Evolutionary conservation across 768 basidiomycete genomes (phyloP), one percentile per base, ranked within the genome.

Genomic region (Hericium coralloides): DNA sequence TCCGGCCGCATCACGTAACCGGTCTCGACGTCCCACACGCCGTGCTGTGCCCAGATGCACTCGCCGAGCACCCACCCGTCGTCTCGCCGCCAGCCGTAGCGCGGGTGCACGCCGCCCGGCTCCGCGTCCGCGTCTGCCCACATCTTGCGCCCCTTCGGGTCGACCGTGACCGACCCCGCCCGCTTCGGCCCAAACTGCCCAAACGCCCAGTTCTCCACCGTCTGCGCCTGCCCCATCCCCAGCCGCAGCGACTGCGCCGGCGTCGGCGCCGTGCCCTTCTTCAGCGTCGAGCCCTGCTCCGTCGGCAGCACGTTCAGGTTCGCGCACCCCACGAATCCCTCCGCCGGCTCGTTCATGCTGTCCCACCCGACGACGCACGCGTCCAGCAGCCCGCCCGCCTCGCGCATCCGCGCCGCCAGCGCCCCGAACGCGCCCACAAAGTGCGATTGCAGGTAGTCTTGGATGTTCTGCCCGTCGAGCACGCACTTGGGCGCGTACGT

Each of bases 291-390:
- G 1, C 83, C 83, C 65, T 93, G 91, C 37, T 78, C 71, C 15
- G 71, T 72, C 0, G 92, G 88, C 47, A 85, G 82, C 12, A 67
- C 58, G 53, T 76, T 78, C 31, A 99, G 74, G 67, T 95, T 83
- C 0, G 77, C 74, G 70, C 87, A 87, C 2, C 79, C 82, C 36
- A 84, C 78, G 43, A 91, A 76, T 0, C 97, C 97, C 62, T 95
- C 90, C 39, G 83, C 84, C 0, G 97, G 95, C 69, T 99, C 97
- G 69, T 99, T 98, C 70, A 98, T 73, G 63, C 85, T 87, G 67
- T 99, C 97, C 97, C 95, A 98, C 0, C 97, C 97, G 50, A 98
- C 86, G 12, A 99, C 80, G 61, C 92, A 94, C 41, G 84, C 83
- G 31, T 98, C 94, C 20, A 90, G 68, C 38, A 98, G 69, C 37